Conservation (phyloP, 2,329 filamentous ascomycete genomes). For the Diaporthe australafricana region DNA sequence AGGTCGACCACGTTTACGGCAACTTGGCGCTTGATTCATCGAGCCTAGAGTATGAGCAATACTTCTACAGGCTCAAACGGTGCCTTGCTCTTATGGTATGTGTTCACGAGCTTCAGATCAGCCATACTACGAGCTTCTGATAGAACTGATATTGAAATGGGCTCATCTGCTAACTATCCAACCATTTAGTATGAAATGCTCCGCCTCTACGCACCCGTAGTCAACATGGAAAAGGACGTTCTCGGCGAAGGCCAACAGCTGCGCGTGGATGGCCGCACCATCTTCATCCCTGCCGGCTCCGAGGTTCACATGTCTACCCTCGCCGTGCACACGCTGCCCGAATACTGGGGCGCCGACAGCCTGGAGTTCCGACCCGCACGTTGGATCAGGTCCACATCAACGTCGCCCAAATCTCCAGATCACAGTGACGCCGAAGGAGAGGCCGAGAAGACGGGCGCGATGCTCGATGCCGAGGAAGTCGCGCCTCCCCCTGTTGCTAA, state of each 20-base stretch:
- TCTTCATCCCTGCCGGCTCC: constrained; percentile 14
- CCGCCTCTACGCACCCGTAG: constrained; percentile 27
- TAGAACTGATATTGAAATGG: no score
- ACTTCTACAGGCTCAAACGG: constrained; percentile 29
- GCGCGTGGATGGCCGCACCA: not conserved
- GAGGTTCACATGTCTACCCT: constrained; percentile 17
- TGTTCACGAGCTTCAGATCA: accelerated
- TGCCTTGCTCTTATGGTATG: constrained; percentile 34
- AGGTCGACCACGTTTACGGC: constrained; percentile 21
- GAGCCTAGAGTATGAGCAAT: constrained; percentile 18
- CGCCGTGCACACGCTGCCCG: constrained; percentile 15
- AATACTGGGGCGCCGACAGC: constrained; percentile 23
- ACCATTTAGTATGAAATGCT: constrained; percentile 29
- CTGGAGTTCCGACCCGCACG: constrained; percentile 21
- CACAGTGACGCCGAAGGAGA: not conserved
- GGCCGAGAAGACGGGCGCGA: not conserved
- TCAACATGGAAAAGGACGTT: constrained; percentile 18
- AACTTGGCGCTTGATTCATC: not conserved
- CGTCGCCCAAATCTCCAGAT: not conserved
- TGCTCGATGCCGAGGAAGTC: not conserved
- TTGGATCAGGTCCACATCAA: constrained; percentile 4
- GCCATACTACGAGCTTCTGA: no score
- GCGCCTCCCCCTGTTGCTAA: constrained; percentile 1
- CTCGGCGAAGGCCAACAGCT: constrained; percentile 3
- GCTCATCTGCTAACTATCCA: not conserved